Conservation (phyloP, 2,329 filamentous ascomycete species). For the Harringtonia aguacate region DNA sequence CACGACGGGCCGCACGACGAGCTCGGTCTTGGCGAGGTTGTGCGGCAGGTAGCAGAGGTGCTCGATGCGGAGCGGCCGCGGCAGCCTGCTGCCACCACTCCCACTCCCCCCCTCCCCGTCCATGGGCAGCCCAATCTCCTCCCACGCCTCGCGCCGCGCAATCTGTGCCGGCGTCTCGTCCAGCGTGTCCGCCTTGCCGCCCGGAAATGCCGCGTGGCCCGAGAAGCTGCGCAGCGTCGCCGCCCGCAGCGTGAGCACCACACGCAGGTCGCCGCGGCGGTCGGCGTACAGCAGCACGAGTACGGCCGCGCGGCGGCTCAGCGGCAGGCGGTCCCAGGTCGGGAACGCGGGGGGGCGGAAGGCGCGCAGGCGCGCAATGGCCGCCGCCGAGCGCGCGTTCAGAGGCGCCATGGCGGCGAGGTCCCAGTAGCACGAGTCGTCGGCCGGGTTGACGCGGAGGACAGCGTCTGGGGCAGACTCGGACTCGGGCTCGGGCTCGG, state of each 20-base stretch:
- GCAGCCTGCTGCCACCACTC: constrained; percentile 34
- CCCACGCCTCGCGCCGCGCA: constrained; percentile 78
- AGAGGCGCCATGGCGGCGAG: constrained; percentile 45
- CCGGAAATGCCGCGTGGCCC: constrained; percentile 81
- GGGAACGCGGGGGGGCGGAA: constrained; percentile 51
- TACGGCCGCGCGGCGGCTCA: constrained; percentile 69
- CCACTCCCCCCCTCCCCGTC: constrained; percentile 35
- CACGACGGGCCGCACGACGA: constrained; percentile 66
- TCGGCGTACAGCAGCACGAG: constrained; percentile 84
- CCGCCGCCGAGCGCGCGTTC: constrained; percentile 44
- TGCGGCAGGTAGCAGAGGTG: constrained; percentile 77
- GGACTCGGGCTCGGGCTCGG: too few relatives aligned
- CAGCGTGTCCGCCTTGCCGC: constrained; percentile 55
- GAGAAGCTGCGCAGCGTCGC: constrained; percentile 56
- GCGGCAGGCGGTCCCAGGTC: constrained; percentile 49
- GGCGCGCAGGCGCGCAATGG: constrained; percentile 48
- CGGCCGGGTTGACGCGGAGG: too few relatives aligned
- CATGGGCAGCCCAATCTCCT: constrained; percentile 84
- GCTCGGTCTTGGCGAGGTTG: constrained; percentile 60
- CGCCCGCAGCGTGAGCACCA: constrained; percentile 59
- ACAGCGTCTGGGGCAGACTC: too few relatives aligned
- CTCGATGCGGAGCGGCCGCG: constrained; percentile 71
- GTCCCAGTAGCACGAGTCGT: constrained; percentile 45
- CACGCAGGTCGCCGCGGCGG: constrained; percentile 62
- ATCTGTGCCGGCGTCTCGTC: constrained; percentile 65